Conservation (phyloP, 169 alveolate genomes). For the Plasmodium adleri region DNA sequence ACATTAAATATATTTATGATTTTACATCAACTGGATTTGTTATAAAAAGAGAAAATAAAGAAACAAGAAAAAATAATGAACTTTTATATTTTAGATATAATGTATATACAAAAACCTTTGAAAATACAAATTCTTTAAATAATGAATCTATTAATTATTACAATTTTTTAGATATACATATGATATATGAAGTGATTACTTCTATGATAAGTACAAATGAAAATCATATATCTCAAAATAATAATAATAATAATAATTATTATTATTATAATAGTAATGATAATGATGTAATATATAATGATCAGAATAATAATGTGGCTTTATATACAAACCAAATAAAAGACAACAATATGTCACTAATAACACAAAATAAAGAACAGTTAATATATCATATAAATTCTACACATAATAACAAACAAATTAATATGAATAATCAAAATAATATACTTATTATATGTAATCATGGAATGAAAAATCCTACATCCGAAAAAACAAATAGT, state of each 20-base stretch:
- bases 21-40: constrained; percentile 45
- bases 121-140: constrained; percentile 18
- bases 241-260: not conserved
- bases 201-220: constrained; percentile 12
- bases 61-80: not conserved
- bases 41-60: constrained; percentile 6
- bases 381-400: not conserved
- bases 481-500: constrained; percentile 29
- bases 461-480: constrained; percentile 36
- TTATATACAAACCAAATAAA: not conserved
- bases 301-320: not conserved
- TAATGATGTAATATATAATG: not conserved
- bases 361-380: not conserved
- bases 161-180: constrained; percentile 24
- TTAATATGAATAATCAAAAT: not conserved
- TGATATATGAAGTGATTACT: constrained; percentile 31
- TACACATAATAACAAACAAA: not conserved
- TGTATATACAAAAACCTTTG: constrained; percentile 6
- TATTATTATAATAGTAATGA: not conserved
- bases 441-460: constrained; percentile 49
- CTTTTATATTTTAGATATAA: constrained; percentile 37
- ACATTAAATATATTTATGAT: constrained; percentile 54
- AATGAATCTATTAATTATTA: constrained; percentile 18
- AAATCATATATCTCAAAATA: not conserved
- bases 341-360: too few species aligned